A percentile compares a stretch with the other conserved stretches of the same genome.
These are phyloP conservation scores for Tulasnella sp. DNA, from an alignment of 768 basidiomycete genomes.

Conservation along the genomic window DNA sequence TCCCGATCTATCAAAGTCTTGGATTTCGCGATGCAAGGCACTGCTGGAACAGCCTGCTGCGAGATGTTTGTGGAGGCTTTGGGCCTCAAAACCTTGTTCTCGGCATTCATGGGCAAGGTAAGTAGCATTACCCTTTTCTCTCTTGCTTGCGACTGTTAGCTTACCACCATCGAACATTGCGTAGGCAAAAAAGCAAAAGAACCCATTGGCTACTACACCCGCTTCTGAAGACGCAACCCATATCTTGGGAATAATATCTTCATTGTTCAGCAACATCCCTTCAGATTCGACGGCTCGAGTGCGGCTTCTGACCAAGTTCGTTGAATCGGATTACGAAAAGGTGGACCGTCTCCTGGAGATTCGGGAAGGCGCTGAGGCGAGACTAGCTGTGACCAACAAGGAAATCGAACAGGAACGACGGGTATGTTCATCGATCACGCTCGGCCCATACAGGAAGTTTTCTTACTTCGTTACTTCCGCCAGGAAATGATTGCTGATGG, in stretches of 20 bases:
- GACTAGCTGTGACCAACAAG: constrained; percentile 58
- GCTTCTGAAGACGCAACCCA: constrained; percentile 83
- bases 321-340: constrained; percentile 90
- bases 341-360: constrained; percentile 89
- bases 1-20: constrained; percentile 86
- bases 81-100: constrained; percentile 86
- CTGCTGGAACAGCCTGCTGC: constrained; percentile 64
- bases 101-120: constrained; percentile 93
- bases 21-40: constrained; percentile 83
- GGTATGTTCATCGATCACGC: constrained; percentile 41
- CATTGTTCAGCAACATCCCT: constrained; percentile 79
- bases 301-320: constrained; percentile 87
- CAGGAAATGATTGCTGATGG: constrained; percentile 57
- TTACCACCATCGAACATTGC: neutral
- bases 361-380: constrained; percentile 61
- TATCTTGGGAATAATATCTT: constrained; percentile 81
- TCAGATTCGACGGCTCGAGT: constrained; percentile 79
- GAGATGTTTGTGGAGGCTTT: constrained; percentile 81
- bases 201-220: constrained; percentile 42
- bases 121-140: constrained; percentile 27
- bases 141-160: constrained; percentile 17
- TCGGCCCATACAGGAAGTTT: neutral
- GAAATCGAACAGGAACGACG: constrained; percentile 69
- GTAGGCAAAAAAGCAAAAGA: constrained; percentile 66
- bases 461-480: neutral